Conservation (phyloP, 164 flowering plant species). For the Tinospora cordifolia region DNA sequence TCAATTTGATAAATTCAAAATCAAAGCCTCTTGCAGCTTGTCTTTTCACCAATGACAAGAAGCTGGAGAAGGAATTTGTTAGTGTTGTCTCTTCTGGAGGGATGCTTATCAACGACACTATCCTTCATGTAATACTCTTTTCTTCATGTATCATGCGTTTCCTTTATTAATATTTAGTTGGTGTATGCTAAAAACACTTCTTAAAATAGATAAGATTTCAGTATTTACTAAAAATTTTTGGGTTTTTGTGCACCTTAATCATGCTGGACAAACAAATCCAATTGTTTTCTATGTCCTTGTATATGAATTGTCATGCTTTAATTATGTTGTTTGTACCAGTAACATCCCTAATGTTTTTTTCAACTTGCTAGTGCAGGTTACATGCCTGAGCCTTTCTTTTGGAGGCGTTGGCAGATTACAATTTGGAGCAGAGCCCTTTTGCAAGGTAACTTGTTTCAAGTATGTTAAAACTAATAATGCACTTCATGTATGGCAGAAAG, state of each 20-base stretch:
- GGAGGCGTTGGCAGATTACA: constrained; percentile 99
- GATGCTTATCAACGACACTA: constrained; percentile 48
- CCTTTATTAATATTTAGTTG: too few relatives aligned
- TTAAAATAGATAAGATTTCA: not conserved
- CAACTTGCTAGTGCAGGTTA: constrained; percentile 44
- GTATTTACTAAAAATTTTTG: not conserved
- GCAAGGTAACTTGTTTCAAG: too few relatives aligned
- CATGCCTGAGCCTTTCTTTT: constrained; percentile 53
- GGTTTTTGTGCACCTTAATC: not conserved
- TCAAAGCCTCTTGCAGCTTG: constrained; percentile 72
- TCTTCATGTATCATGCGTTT: too few relatives aligned
- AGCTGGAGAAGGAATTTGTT: constrained; percentile 62
- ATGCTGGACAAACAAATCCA: not conserved
- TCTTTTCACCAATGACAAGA: constrained; percentile 66
- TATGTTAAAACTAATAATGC: too few relatives aligned
- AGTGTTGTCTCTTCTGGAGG: constrained; percentile 66
- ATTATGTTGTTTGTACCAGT: not conserved
- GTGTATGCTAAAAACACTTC: too few relatives aligned
- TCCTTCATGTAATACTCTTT: too few relatives aligned
- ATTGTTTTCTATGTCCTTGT: not conserved
- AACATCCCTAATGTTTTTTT: not conserved
- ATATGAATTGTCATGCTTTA: not conserved
- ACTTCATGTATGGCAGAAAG: too few relatives aligned
- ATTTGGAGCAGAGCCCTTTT: too few relatives aligned
- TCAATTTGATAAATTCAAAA: too few relatives aligned